Evolutionary conservation across 768 basidiomycete genomes (phyloP).

Genomic region (Terana coerulea): DNA sequence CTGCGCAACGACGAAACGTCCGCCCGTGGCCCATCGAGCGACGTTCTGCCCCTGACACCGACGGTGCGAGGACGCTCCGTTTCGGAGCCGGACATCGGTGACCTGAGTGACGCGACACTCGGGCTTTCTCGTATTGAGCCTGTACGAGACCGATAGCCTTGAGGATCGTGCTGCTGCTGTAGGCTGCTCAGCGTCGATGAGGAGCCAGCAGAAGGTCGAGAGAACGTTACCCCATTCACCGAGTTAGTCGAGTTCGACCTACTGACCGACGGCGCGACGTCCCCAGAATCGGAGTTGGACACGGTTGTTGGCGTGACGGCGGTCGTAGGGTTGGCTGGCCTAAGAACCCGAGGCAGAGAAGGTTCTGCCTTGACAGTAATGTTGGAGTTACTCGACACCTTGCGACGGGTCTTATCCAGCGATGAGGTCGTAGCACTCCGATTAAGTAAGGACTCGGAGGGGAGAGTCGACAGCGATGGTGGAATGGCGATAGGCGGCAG

Average conservation of each 20-base stretch:
- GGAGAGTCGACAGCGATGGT: slow-evolving; percentile 54
- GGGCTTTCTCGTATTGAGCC: not conserved
- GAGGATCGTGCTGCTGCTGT: slow-evolving; percentile 41
- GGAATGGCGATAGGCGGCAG: slow-evolving; percentile 52
- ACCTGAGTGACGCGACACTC: slow-evolving; percentile 16
- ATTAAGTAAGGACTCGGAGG: slow-evolving; percentile 47
- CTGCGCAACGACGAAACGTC: slow-evolving; percentile 26
- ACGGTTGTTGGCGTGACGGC: slow-evolving; percentile 65
- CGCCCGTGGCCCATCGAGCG: slow-evolving; percentile 36
- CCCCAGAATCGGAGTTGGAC: slow-evolving; percentile 34
- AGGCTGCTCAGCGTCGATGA: slow-evolving; percentile 52
- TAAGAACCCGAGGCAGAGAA: slow-evolving; percentile 38
- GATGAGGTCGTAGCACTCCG: slow-evolving; percentile 17
- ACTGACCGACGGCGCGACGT: slow-evolving; percentile 26
- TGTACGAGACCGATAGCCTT: slow-evolving; percentile 31
- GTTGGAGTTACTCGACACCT: slow-evolving; percentile 41
- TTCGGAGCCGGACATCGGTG: slow-evolving; percentile 43
- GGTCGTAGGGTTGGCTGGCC: slow-evolving; percentile 59
- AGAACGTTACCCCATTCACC: slow-evolving; percentile 53
- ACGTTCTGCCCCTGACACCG: slow-evolving; percentile 40
- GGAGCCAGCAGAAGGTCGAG: slow-evolving; percentile 53
- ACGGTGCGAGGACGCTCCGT: slow-evolving; percentile 43
- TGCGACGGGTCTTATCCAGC: slow-evolving; percentile 33
- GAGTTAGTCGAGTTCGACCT: slow-evolving; percentile 45
- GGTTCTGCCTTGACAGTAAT: slow-evolving; percentile 42